A percentile compares a stretch with the other conserved stretches of the same genome.
Conservation (phyloP, 1,284 basidiomycete species). For the Calocybe gambosa region DNA sequence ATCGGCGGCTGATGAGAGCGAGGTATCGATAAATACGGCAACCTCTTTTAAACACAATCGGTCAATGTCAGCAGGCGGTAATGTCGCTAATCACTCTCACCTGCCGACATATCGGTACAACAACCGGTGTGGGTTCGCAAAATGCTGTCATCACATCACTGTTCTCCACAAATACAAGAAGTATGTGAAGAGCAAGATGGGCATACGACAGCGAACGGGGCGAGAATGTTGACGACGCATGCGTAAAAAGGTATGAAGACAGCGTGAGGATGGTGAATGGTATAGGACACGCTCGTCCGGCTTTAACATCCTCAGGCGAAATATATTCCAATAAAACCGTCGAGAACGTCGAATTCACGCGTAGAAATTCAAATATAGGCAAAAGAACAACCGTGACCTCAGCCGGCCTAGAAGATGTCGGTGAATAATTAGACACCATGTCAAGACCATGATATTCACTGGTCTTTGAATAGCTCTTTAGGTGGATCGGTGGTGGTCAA, state of each 20-base stretch:
- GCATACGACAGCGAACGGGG: conserved; percentile 55
- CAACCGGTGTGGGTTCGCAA: conserved; percentile 30
- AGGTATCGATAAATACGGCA: conserved; percentile 42
- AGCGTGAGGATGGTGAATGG: conserved; percentile 45
- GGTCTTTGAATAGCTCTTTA: conserved; percentile 49
- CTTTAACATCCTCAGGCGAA: conserved; percentile 19
- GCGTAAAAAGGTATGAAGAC: conserved; percentile 57
- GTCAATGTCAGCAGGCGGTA: background rate
- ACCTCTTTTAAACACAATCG: conserved; percentile 28
- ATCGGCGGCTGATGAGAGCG: conserved; percentile 36
- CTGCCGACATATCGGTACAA: conserved; percentile 56
- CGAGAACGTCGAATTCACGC: conserved; percentile 42
- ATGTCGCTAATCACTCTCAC: conserved; percentile 25
- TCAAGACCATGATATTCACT: conserved; percentile 31
- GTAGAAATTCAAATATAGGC: conserved; percentile 53
- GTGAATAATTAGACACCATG: background rate
- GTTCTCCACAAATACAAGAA: conserved; percentile 46
- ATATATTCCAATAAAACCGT: conserved; percentile 36
- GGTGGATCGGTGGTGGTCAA: conserved; percentile 38
- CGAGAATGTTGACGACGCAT: conserved; percentile 53
- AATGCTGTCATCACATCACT: conserved; percentile 39
- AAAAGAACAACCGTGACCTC: conserved; percentile 53
- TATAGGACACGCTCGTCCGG: conserved; percentile 25
- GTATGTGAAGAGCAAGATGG: conserved; percentile 44
- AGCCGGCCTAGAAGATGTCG: conserved; percentile 40